Percentiles rank a stretch among this genome's conserved stretches.
phyloP scores from a whole-genome alignment of 768 basidiomycete genomes.

The Pulveroboletus sp. region DNA sequence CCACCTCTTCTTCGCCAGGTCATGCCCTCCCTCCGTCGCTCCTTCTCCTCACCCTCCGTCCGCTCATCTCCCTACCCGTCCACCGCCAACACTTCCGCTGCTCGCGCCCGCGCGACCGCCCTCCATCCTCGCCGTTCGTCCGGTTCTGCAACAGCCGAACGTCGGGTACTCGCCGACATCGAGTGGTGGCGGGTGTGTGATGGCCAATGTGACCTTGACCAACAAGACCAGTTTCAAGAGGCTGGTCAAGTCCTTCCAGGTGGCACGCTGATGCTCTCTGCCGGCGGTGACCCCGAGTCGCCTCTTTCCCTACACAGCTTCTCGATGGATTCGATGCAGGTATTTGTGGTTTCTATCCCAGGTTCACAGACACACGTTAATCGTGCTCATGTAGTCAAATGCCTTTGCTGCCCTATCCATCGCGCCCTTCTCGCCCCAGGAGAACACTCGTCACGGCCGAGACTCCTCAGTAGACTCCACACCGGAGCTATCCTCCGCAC shows the following conservation, averaged over 20 bases:
- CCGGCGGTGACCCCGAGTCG: slow-evolving; percentile 37
- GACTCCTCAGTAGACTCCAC: slow-evolving; percentile 57
- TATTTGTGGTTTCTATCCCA: slow-evolving; percentile 6
- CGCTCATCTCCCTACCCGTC: slow-evolving; percentile 66
- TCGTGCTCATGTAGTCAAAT: slow-evolving; percentile 27
- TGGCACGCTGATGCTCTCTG: slow-evolving; percentile 33
- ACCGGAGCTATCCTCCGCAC: slow-evolving; percentile 41
- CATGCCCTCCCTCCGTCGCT: slow-evolving; percentile 81
- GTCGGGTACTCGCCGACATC: slow-evolving; percentile 81
- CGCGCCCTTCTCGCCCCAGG: slow-evolving; percentile 48
- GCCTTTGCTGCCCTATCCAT: slow-evolving; percentile 57
- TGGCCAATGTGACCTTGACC: slow-evolving; percentile 50
- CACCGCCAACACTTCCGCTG: slow-evolving; percentile 31
- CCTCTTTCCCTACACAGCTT: slow-evolving; percentile 28
- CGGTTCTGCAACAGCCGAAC: slow-evolving; percentile 59
- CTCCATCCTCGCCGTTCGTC: slow-evolving; percentile 55
- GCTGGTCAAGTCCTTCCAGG: slow-evolving; percentile 14
- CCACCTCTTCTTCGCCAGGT: slow-evolving; percentile 28
- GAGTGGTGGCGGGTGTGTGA: slow-evolving; percentile 85
- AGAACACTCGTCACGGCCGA: slow-evolving; percentile 37
- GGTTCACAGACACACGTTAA: slow-evolving; percentile 18
- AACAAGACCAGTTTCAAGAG: slow-evolving; percentile 31
- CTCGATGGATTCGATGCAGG: slow-evolving; percentile 26
- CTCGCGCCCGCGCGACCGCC: slow-evolving; percentile 37
- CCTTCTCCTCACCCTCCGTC: slow-evolving; percentile 65